phyloP scores from a whole-genome alignment of 202 grass and related monocot species.

The Alloteropsis angusta region DNA sequence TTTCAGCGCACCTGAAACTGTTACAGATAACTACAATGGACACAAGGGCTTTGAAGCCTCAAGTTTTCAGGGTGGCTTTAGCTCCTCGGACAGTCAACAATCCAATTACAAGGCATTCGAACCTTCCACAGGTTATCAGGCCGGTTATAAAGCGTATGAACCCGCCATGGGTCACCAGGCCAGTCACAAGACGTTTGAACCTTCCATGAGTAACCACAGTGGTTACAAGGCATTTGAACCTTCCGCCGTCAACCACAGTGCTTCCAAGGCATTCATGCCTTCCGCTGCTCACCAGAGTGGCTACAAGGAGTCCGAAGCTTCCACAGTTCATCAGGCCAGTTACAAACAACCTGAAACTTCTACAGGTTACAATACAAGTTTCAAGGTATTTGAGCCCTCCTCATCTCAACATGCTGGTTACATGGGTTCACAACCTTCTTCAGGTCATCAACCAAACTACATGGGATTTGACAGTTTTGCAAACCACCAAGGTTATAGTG shows the following conservation, averaged over 20 bases:
- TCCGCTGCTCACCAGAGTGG: not conserved
- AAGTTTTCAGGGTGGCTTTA: constrained; percentile 24
- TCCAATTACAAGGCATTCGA: constrained; percentile 17
- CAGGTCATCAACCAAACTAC: constrained; percentile 24
- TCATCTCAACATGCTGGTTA: constrained; percentile 30
- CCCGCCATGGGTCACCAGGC: not conserved
- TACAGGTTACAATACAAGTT: constrained; percentile 6
- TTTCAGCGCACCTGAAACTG: constrained; percentile 19
- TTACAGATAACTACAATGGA: not conserved
- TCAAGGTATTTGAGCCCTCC: constrained; percentile 26
- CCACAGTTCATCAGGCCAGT: constrained; percentile 1
- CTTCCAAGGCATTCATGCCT: constrained; percentile 15
- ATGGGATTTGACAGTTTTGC: constrained; percentile 23
- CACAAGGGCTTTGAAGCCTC: constrained; percentile 6
- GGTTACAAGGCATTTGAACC: constrained; percentile 32
- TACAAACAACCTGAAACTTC: constrained; percentile 14
- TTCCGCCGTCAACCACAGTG: not conserved
- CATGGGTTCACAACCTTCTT: constrained; percentile 21
- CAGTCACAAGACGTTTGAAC: not conserved
- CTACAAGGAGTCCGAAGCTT: constrained; percentile 17
- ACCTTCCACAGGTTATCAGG: constrained; percentile 11
- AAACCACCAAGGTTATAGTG: constrained; percentile 29
- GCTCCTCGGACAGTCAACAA: constrained; percentile 15
- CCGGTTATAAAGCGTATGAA: constrained; percentile 25
- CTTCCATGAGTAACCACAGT: not conserved